A percentile compares a stretch with the other conserved stretches of the same genome.
Evolutionary conservation across 2,329 filamentous ascomycete genomes (phyloP).

Genomic region (Paraphoma chrysanthemicola): DNA sequence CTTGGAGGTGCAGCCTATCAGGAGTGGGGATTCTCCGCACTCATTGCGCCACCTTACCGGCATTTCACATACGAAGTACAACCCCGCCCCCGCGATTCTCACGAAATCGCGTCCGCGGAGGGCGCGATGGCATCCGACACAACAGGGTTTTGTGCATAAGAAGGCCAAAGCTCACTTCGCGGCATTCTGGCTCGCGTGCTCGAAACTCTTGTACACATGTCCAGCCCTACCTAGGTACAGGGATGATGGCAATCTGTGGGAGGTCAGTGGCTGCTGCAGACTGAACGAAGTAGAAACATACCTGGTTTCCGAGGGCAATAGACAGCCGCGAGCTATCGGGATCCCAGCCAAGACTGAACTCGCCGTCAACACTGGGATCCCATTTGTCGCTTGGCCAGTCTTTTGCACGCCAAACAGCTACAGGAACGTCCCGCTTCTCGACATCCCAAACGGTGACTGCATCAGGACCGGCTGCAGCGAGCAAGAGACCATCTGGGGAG

Average conservation of each 20-base stretch:
- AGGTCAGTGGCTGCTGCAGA: slow-evolving; percentile 7
- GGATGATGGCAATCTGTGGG: slow-evolving; percentile 44
- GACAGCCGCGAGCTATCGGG: slow-evolving; percentile 47
- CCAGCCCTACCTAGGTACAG: slow-evolving; percentile 33
- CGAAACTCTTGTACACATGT: background rate
- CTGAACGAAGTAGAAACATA: slow-evolving; percentile 14
- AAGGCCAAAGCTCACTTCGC: no score
- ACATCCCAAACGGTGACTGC: slow-evolving; percentile 55
- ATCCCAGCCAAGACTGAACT: slow-evolving; percentile 49
- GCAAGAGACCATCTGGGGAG: slow-evolving; percentile 51
- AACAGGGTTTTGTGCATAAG: no score
- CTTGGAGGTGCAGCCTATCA: slow-evolving; percentile 17
- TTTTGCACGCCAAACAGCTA: slow-evolving; percentile 45
- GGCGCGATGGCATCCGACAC: no score
- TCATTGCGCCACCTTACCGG: background rate
- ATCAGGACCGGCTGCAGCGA: slow-evolving; percentile 54
- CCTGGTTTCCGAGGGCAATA: slow-evolving; percentile 48
- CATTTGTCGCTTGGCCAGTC: slow-evolving; percentile 34
- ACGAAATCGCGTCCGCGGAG: slow-evolving; percentile 15
- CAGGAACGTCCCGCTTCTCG: slow-evolving; percentile 41
- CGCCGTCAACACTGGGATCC: slow-evolving; percentile 41
- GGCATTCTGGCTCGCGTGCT: no score
- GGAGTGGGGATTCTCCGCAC: slow-evolving; percentile 20
- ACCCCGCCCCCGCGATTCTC: slow-evolving; percentile 23
- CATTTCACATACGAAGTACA: no score